A percentile compares a stretch with the other conserved stretches of the same genome.
These are phyloP conservation scores for Anaeramoeba flamelloides DNA, from an alignment of 78 protist species.

Conservation along the genomic window DNA sequence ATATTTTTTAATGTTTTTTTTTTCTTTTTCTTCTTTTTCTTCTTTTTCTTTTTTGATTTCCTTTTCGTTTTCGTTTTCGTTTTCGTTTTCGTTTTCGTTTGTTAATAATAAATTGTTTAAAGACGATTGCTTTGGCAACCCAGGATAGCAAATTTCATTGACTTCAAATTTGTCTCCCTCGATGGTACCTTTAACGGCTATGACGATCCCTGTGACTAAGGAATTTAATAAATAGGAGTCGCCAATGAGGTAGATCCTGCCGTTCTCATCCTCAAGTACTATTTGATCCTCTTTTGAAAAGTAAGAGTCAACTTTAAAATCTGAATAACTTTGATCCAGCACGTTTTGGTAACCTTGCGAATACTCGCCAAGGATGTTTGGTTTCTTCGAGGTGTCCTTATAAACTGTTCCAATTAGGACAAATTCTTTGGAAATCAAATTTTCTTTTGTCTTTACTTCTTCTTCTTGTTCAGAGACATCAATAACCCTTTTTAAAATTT, in stretches of 20 bases:
- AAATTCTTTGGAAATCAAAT: too few species aligned
- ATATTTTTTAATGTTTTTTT: too few species aligned
- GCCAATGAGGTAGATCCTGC: not conserved
- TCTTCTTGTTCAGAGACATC: too few species aligned
- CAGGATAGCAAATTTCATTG: not conserved
- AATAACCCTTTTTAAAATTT: too few species aligned
- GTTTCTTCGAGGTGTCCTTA: not conserved
- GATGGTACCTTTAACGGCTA: not conserved
- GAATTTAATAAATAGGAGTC: not conserved
- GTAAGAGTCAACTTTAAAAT: not conserved
- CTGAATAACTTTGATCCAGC: not conserved
- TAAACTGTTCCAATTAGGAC: not conserved
- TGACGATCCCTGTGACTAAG: not conserved
- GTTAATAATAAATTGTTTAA: not conserved
- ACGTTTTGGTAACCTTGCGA: not conserved
- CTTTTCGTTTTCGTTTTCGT: too few species aligned
- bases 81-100: too few species aligned
- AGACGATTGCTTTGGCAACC: not conserved
- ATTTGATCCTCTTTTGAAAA: not conserved
- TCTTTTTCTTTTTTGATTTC: too few species aligned
- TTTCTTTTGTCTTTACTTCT: too few species aligned
- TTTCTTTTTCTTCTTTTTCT: too few species aligned
- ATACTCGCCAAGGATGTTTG: not conserved
- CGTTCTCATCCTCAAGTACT: not conserved
- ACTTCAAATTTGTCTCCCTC: not conserved